A percentile compares a stretch with the other conserved stretches of the same genome.
These are phyloP conservation scores for Acer saccharum DNA, from an alignment of 345 rosid species.

Conservation along the genomic window DNA sequence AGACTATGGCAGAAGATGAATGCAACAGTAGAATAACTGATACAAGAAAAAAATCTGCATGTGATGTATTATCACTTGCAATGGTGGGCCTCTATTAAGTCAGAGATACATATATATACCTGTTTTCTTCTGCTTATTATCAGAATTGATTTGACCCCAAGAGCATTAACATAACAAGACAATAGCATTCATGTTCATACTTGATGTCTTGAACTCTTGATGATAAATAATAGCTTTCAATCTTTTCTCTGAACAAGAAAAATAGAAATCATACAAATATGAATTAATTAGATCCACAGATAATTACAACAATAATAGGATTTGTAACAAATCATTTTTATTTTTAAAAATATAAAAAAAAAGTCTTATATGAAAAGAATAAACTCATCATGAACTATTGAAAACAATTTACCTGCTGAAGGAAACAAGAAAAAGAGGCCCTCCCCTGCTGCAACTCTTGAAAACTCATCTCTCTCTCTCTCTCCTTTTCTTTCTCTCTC, in stretches of 20 bases:
- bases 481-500: conserved; percentile 26
- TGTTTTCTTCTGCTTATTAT: conserved; percentile 29
- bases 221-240: conserved; percentile 5
- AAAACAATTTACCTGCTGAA: conserved; percentile 19
- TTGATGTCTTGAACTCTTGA: too few species aligned
- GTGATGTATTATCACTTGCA: conserved; percentile 60
- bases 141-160: conserved; percentile 39
- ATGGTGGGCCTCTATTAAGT: conserved; percentile 57
- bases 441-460: conserved; percentile 16
- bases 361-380: background rate
- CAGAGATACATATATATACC: conserved; percentile 25
- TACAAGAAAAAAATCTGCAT: conserved; percentile 53
- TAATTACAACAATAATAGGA: background rate
- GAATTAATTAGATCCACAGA: background rate
- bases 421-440: conserved; percentile 26
- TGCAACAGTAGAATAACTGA: conserved; percentile 58
- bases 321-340: background rate
- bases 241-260: conserved; percentile 5
- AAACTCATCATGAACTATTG: background rate
- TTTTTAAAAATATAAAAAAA: too few species aligned
- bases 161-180: conserved; percentile 19
- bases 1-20: conserved; percentile 53
- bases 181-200: conserved; percentile 15
- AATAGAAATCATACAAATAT: background rate
- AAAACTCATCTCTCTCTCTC: conserved; percentile 18